These are phyloP conservation scores for Coemansia sp. DNA, from an alignment of 192 early-diverging fungal genomes.

Conservation along the genomic window DNA sequence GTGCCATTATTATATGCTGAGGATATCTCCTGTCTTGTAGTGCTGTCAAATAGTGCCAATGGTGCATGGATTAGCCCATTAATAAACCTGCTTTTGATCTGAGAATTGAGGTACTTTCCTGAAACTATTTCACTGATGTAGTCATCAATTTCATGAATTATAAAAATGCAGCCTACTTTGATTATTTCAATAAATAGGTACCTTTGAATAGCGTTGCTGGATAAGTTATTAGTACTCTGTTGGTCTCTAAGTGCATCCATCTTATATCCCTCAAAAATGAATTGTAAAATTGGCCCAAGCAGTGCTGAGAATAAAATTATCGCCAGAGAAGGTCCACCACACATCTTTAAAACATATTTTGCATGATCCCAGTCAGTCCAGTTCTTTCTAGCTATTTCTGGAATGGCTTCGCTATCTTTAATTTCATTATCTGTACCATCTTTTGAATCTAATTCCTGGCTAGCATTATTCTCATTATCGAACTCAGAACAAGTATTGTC, in stretches of 20 bases:
- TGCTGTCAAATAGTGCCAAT: constrained; percentile 7
- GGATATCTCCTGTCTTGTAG: constrained; percentile 2
- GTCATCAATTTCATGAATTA: too few species aligned
- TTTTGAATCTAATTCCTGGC: too few species aligned
- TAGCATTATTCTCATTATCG: too few species aligned
- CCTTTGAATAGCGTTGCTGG: background rate
- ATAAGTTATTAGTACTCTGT: background rate
- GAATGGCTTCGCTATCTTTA: too few species aligned
- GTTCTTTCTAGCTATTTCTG: too few species aligned
- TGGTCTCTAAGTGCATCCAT: background rate
- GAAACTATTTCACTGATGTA: too few species aligned
- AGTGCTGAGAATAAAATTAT: background rate
- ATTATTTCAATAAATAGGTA: background rate
- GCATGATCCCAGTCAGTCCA: too few species aligned
- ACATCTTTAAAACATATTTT: background rate
- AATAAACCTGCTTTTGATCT: constrained; percentile 1
- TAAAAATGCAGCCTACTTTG: too few species aligned
- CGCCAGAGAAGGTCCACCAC: background rate
- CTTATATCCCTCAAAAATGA: background rate
- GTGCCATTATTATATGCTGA: background rate
- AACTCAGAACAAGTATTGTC: too few species aligned
- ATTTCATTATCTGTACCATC: too few species aligned
- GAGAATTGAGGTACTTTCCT: background rate
- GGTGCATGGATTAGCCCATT: constrained; percentile 4
- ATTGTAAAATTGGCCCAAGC: background rate